Evolutionary conservation across 495 filamentous ascomycete species (phyloP).

Genomic region (Filosporella fistucella): DNA sequence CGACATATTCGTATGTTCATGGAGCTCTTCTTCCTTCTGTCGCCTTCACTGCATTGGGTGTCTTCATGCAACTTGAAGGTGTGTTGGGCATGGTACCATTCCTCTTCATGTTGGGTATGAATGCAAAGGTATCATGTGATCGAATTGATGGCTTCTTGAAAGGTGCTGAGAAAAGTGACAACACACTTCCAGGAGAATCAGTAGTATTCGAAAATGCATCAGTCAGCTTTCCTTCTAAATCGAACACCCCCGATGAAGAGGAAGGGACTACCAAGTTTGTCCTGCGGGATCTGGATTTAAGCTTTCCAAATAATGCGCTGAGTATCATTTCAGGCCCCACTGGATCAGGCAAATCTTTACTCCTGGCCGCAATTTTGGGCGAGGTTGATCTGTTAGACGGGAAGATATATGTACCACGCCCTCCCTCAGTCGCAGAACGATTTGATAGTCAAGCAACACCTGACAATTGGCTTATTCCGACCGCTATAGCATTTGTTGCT

Average conservation of each 20-base stretch:
- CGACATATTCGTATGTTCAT: constrained; percentile 19
- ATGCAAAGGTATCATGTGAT: constrained; percentile 15
- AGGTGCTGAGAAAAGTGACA: constrained; percentile 10
- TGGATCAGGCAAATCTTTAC: constrained; percentile 54
- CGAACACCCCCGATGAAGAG: constrained; percentile 2
- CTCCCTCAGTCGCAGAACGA: constrained; percentile 29
- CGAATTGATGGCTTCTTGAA: constrained; percentile 18
- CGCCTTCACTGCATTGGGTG: constrained; percentile 28
- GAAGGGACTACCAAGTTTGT: too few species aligned
- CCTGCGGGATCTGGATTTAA: constrained; percentile 19
- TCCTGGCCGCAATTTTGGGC: constrained; percentile 51
- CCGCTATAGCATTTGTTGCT: constrained; percentile 36
- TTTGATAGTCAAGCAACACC: constrained; percentile 37
- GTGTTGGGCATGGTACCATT: constrained; percentile 20
- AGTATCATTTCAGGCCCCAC: constrained; percentile 42
- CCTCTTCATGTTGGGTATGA: constrained; percentile 14
- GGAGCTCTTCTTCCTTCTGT: constrained; percentile 22
- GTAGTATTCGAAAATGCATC: constrained; percentile 19
- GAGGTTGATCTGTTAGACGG: constrained; percentile 49
- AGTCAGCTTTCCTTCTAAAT: constrained; percentile 16
- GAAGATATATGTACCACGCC: constrained; percentile 34
- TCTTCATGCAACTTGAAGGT: constrained; percentile 22
- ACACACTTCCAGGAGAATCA: constrained; percentile 12
- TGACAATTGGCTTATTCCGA: constrained; percentile 48
- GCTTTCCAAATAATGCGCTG: constrained; percentile 18